A percentile compares a stretch with the other conserved stretches of the same genome.
phyloP scores from a whole-genome alignment of 2,329 filamentous ascomycete species.

The Clarireedia monteithiana region DNA sequence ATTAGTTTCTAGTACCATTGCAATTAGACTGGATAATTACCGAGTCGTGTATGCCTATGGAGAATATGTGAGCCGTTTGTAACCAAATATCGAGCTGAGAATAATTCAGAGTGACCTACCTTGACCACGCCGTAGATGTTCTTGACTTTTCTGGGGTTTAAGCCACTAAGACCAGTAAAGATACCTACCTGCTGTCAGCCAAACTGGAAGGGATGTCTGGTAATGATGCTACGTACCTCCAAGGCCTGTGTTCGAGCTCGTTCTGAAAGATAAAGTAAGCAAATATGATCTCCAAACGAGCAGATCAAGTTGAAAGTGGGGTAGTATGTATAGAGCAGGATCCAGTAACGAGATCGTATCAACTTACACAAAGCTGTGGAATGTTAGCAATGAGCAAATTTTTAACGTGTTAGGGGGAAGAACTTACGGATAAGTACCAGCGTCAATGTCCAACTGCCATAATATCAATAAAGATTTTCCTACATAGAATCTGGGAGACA shows the following conservation, averaged over 20 bases:
- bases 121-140: constrained; percentile 60
- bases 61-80: not conserved
- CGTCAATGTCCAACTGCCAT: constrained; percentile 50
- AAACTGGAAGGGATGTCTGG: not conserved
- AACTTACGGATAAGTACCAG: constrained; percentile 41
- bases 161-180: constrained; percentile 51
- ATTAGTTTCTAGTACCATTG: constrained; percentile 44
- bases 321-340: not conserved
- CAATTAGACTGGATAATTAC: not conserved
- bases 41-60: constrained; percentile 1
- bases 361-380: not conserved
- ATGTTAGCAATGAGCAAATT: not conserved
- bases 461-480: constrained; percentile 40
- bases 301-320: not conserved
- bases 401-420: not conserved
- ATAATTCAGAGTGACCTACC: constrained; percentile 3
- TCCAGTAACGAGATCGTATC: not conserved
- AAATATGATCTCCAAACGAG: not conserved
- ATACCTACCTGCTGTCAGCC: constrained; percentile 37
- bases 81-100: not conserved
- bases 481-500: not conserved
- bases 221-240: constrained; percentile 39
- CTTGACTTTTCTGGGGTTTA: constrained; percentile 53
- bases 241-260: constrained; percentile 34
- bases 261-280: not conserved